A percentile compares a stretch with the other conserved stretches of the same genome.
These are phyloP conservation scores for Aegilops sharonensis DNA, from an alignment of 176 grass and related monocot genomes.

Conservation along the genomic window DNA sequence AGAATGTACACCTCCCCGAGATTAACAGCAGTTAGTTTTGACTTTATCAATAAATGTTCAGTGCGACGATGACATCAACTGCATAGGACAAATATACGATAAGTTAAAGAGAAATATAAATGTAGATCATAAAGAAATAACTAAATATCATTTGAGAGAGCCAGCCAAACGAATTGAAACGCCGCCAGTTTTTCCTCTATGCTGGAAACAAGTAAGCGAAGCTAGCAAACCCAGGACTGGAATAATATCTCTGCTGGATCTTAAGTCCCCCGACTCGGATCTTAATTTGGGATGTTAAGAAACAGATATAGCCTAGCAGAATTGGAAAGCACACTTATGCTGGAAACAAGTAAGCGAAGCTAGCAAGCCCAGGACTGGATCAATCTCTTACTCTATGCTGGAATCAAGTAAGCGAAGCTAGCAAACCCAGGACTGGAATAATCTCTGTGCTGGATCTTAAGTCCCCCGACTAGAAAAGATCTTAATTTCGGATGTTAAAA, in stretches of 20 bases:
- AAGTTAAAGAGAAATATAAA: constrained; percentile 14
- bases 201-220: background rate
- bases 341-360: background rate
- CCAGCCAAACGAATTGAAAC: background rate
- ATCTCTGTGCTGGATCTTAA: too few species aligned
- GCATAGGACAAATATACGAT: constrained; percentile 21
- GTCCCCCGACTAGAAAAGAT: too few species aligned
- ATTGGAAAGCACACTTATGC: background rate
- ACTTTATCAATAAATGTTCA: constrained; percentile 25
- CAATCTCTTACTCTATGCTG: too few species aligned
- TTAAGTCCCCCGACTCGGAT: background rate
- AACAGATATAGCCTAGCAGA: background rate
- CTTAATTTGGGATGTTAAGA: background rate
- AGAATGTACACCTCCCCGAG: background rate
- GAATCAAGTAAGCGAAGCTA: too few species aligned
- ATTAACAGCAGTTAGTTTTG: constrained; percentile 11
- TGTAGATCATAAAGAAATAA: background rate
- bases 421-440: too few species aligned
- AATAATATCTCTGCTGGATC: background rate
- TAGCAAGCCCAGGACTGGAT: background rate
- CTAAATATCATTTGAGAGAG: background rate
- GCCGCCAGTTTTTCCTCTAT: background rate
- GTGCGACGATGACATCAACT: constrained; percentile 9
- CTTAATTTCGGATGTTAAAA: background rate
- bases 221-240: background rate